A percentile compares a stretch with the other conserved stretches of the same genome.
These are phyloP conservation scores for Globisporangium splendens DNA, from an alignment of 352 stramenopile genomes.

Conservation along the genomic window DNA sequence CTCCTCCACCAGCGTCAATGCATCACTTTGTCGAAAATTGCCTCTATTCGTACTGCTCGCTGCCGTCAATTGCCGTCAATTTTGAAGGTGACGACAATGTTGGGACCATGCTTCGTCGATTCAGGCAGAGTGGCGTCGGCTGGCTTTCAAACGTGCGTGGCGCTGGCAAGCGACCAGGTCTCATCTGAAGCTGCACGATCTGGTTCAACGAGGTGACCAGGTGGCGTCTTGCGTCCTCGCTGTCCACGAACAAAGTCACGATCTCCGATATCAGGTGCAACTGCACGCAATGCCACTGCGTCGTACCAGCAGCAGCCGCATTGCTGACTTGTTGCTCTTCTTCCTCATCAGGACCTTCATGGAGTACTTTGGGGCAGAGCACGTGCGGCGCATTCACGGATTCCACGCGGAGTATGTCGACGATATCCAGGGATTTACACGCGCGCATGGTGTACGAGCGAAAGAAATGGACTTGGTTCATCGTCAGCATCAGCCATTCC, in stretches of 20 bases:
- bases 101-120: conserved; percentile 37
- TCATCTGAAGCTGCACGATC: conserved; percentile 13
- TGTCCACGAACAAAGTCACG: conserved; percentile 60
- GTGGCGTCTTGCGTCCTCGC: conserved; percentile 20
- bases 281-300: conserved; percentile 48
- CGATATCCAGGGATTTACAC: conserved; percentile 34
- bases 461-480: conserved; percentile 57
- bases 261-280: conserved; percentile 54
- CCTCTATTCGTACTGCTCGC: neutral
- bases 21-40: neutral
- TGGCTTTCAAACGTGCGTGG: conserved; percentile 25
- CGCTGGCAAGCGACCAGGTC: conserved; percentile 6
- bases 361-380: conserved; percentile 10
- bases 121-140: conserved; percentile 44
- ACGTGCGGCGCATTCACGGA: conserved; percentile 32
- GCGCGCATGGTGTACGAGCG: conserved; percentile 55
- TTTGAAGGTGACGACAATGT: neutral
- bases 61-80: neutral
- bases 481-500: conserved; percentile 69
- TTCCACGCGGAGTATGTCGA: conserved; percentile 42
- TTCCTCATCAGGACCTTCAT: conserved; percentile 15
- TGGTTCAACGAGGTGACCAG: conserved; percentile 32
- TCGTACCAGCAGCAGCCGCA: conserved; percentile 3
- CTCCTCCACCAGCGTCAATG: conserved; percentile 20
- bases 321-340: conserved; percentile 6